Evolutionary conservation across 257 asterid genomes (phyloP), one percentile per base, ranked within the genome.

Genomic region (Lycium ferocissimum): DNA sequence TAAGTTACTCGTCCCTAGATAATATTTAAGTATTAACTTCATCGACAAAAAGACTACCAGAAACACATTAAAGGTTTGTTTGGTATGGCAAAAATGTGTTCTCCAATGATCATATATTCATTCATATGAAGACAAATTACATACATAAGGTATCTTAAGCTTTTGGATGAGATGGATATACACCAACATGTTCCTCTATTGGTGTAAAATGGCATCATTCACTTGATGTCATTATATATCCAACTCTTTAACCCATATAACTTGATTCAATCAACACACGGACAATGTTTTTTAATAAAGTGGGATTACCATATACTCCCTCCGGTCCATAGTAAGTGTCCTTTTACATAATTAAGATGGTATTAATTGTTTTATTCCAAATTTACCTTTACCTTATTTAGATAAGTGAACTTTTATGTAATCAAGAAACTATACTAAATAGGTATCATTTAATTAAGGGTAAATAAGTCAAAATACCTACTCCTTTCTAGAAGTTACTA

Each of bases 11-110:
- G 14, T 49, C 22, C 82, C 47, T 3, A 51, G 22, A 76, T 35
- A 51, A 51, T 51, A 76, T 76, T 76, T 76, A 26, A 26, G 33
- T 26, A 26, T 26, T 26, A 76, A 76, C 82, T 76, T 75, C 47
- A 78, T 26, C 45, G 33, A 15, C 49, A 14, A 14, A 49, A 78
- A 26, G 14, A 78, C 49, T 51, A 26, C 63, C 65, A 78, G 22
- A 4, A 78, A 53, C 49, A 53, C 82, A 78, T 78, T 53, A 53
- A 33, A 9, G 9, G 49, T 26, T 78, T 26, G 65, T 51, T 53
- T 75, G 81, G 65, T 53, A 53, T 14, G 9, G 15, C 33, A 51
- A 26, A 78, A 26, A 2, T 45, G 18, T 43, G 9, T 72, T 45
- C 58, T 40, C n/a, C 37, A 45, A 72, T 45, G 80, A 72, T 40